Conservation (phyloP, 2,329 filamentous ascomycete genomes). For the Beauveria scarabaeidicola region DNA sequence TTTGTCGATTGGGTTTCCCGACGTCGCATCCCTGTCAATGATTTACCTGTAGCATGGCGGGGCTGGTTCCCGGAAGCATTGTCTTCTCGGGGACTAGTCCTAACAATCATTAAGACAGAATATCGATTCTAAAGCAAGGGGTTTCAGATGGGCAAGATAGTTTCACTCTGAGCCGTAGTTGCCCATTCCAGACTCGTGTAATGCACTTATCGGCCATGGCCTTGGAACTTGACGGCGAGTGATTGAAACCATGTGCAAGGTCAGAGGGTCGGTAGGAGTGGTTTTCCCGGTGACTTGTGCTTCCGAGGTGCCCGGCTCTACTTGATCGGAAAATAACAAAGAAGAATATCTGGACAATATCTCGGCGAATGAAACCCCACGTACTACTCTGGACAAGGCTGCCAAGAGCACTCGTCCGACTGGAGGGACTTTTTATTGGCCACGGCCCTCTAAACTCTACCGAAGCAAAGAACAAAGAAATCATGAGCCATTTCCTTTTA, state of each 20-base stretch:
- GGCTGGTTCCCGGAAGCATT: background rate
- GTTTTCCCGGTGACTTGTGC: too few species aligned
- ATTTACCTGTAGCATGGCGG: background rate
- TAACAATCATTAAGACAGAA: background rate
- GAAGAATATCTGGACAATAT: background rate
- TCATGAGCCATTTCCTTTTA: background rate
- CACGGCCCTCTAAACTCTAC: background rate
- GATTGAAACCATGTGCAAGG: too few species aligned
- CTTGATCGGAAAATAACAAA: background rate
- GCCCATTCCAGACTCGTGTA: too few species aligned
- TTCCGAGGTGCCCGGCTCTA: background rate
- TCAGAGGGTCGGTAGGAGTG: too few species aligned
- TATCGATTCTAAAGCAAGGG: too few species aligned
- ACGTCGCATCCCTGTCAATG: background rate
- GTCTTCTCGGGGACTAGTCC: background rate
- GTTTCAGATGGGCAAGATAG: too few species aligned
- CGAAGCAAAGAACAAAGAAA: background rate
- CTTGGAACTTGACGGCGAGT: too few species aligned
- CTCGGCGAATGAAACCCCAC: background rate
- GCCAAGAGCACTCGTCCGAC: background rate
- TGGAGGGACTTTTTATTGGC: background rate
- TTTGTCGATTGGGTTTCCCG: background rate
- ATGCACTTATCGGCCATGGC: too few species aligned
- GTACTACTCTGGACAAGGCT: background rate
- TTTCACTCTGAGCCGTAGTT: too few species aligned